phyloP scores from a whole-genome alignment of 495 filamentous ascomycete genomes.

The Aspergillus mulundensis region DNA sequence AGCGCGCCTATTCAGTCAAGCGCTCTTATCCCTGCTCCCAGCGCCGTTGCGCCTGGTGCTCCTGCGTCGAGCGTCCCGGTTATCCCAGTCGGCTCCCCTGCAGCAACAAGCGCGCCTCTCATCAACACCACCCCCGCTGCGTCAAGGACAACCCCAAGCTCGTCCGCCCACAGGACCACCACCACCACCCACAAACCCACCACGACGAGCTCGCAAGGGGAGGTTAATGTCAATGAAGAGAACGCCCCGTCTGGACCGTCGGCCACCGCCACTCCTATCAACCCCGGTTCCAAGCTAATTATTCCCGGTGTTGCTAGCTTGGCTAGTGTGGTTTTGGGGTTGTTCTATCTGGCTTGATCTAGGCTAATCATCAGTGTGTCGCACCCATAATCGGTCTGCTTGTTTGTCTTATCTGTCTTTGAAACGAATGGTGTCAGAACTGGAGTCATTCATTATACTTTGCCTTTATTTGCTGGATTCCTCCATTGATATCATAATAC shows the following conservation, averaged over 20 bases:
- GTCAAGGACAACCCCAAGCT: conserved; percentile 8
- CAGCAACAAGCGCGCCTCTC: background rate
- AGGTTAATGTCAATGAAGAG: background rate
- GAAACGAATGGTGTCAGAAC: too few species aligned
- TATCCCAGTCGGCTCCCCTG: conserved; percentile 1
- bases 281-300: conserved; percentile 29
- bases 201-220: background rate
- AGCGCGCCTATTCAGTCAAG: background rate
- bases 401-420: too few species aligned
- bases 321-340: conserved; percentile 23
- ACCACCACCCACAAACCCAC: conserved; percentile 7
- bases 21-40: background rate
- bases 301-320: conserved; percentile 27
- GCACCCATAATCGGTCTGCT: too few species aligned
- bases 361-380: too few species aligned
- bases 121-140: conserved; percentile 1
- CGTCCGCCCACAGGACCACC: conserved; percentile 4
- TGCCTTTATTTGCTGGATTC: too few species aligned
- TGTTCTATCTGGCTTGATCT: conserved; percentile 17
- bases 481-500: too few species aligned
- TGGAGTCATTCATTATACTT: too few species aligned
- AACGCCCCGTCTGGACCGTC: background rate
- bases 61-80: background rate
- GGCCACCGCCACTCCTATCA: conserved; percentile 14
- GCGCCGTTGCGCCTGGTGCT: conserved; percentile 4